Evolutionary conservation across 2,329 filamentous ascomycete species (phyloP), one percentile per base, ranked within the genome.

Genomic region (Ilyonectria sp.): DNA sequence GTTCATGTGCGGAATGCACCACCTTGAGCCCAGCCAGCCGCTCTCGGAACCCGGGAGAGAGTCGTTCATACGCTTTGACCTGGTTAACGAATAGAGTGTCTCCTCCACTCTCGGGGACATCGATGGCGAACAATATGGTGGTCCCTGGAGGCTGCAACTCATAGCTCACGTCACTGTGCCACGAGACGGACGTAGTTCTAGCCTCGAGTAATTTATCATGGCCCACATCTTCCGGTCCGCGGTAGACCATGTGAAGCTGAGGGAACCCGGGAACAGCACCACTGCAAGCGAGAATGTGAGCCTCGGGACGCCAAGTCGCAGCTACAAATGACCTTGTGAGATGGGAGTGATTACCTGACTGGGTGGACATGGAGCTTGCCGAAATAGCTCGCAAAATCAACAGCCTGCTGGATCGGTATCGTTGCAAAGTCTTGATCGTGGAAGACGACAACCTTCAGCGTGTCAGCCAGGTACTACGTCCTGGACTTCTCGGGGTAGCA

Each of bases 161-260:
- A 65, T 82, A 83, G 1, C 80, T 83, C 2, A 83, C 80, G 65
- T 84, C 82, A 0, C 80, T 82, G 72, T 84, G 82, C 66, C 79
- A 84, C 1, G 78, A 79, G 40, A 79, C 81, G 2, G 10, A 15
- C 10, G 21, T 26, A 26, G 9, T 15, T 11, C 35, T 11, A 4
- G 8, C 15, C 11, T 80, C 79, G 2, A 67, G 40, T 17, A 72
- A 75, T n/a, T 72, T 77, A 26, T 74, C 74, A 19, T 79, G 77
- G 6, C 82, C 80, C 40, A 81, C 78, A 69, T 84, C 85, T 73
- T 82, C 84, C 2, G 80, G 79, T 0, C 82, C 84, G 0, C 85
- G 80, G 73, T 85, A 85, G 67, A 85, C 84, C 68, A 82, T 84
- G 73, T 85, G 82, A 55, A 84, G 77, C 69, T 85, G 83, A 11